Evolutionary conservation across 257 asterid genomes (phyloP).

Genomic region (Salvia hispanica): DNA sequence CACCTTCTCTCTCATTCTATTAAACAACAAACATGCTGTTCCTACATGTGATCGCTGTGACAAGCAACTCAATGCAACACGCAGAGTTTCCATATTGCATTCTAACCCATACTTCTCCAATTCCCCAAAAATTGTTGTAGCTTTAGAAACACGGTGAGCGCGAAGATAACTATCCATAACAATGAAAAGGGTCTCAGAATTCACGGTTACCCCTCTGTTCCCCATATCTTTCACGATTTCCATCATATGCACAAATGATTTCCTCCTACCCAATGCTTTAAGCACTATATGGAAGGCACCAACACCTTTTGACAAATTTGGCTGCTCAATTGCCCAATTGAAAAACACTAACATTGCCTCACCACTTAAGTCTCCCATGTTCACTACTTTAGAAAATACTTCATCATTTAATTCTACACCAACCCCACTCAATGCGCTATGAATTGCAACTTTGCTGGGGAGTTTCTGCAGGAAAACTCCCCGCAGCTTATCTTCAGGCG

Average conservation of each 20-base stretch:
- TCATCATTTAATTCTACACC: conserved; percentile 55
- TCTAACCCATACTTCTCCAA: conserved; percentile 59
- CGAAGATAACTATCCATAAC: conserved; percentile 69
- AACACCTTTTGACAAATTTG: conserved; percentile 32
- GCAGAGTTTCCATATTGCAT: conserved; percentile 47
- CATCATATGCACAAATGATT: conserved; percentile 64
- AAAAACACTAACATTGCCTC: conserved; percentile 62
- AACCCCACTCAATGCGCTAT: conserved; percentile 47
- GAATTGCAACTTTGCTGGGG: conserved; percentile 45
- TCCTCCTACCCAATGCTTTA: conserved; percentile 80
- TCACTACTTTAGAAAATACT: conserved; percentile 60
- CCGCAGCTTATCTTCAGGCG: conserved; percentile 76
- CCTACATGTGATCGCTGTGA: conserved; percentile 57
- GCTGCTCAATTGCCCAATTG: conserved; percentile 67
- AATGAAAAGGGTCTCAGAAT: conserved; percentile 54
- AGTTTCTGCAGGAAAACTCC: conserved; percentile 81
- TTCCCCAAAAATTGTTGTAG: conserved; percentile 50
- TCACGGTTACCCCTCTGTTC: conserved; percentile 43
- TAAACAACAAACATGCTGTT: conserved; percentile 60
- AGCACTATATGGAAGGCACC: conserved; percentile 48
- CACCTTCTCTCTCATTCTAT: conserved; percentile 57
- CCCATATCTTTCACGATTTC: conserved; percentile 55
- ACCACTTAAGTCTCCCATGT: conserved; percentile 64
- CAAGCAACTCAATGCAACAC: conserved; percentile 61
- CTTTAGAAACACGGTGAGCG: conserved; percentile 63